Base-by-base conservation (phyloP, 2,329 filamentous ascomycete genomes). In the Amauroascus niger region DNA sequence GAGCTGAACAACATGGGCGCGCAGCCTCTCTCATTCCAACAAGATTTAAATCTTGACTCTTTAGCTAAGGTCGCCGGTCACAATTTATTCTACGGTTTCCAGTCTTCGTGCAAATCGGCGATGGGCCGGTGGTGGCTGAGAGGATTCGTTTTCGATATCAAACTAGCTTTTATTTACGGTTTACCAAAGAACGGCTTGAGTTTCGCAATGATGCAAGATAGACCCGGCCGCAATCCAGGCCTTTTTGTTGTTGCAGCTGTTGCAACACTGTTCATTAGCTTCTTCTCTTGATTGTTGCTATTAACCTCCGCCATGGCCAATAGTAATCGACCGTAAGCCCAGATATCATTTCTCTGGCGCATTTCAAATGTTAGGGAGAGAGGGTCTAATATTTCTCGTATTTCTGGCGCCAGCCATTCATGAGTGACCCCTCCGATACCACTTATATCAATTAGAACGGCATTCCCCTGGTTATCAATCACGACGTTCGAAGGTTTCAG, bases 401-500 rank as follows among this genome's bases (percentile, higher is more conserved):
- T 59, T 49, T 61, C 59, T n/a, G 56, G 56, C 32, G 58, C 52
- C 9, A 57, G 55, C 59, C 56, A 60, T 57, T 57, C 57, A 54
- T 52, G 54, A 16, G 13, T 47, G 24, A 53, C 49, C 1, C 48
- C 48, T 8, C 57, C 58, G 39, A 52, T 56, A 3, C 59, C 59
- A 18, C 60, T 58, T 16, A 61, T 55, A 55, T 62, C 58, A 46
- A 60, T 61, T 11, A 62, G 57, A 13, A 61, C 41, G 11, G 60
- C 59, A 54, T 61, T 57, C 40, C 32, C 22, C n/a, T 52, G 16
- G 1, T 28, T 45, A 49, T 62, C 59, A 1, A 61, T 24, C 53
- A 62, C 54, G 20, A 62, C 43, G 51, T 61, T 62, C 26, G 57
- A 59, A 2, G 56, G 57, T 40, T 61, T 61, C 26, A 61, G 50